Base-by-base conservation (phyloP, 2,329 filamentous ascomycete species). In the Fusarium tjaetaba region DNA sequence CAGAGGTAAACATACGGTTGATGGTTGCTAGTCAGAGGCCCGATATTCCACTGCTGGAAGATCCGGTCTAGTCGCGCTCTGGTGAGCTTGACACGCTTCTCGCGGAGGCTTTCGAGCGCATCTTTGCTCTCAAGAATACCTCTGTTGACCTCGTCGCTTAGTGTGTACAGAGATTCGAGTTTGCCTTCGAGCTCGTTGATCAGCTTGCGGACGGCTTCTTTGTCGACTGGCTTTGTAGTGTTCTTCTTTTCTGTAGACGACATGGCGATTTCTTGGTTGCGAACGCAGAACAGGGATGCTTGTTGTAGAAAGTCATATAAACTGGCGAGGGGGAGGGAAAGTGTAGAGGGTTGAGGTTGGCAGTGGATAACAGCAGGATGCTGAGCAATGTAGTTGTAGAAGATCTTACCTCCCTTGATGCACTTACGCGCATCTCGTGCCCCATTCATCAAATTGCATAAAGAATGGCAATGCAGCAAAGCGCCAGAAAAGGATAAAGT, bases 1-100 rank as follows among this genome's bases (percentile, higher is more conserved):
- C 11, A 39, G 26, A 10, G 30, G 13, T 4, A 18, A 18, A 68
- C 63, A 11, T 32, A 68, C 65, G 11, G 36, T 26, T 61, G 36
- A 24, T 67, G 43, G 30, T 20, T 52, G 36, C 14, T 68, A 7
- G 22, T 28, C 26, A 52, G 26, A 53, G 48, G 11, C 18, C 45
- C 46, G 22, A 68, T 30, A 22, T 68, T 52, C 64, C 55, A 59
- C 28, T 68, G 41, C 7, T 46, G 11, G 22, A 68, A 38, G 22
- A 68, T 46, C 32, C 48, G 30, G 20, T 53, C 42, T 4, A 68
- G n/a, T 16, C 38, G 63, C 11, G 26, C 32, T 24, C 30, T 68
- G 30, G 61, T 15, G 5, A 42, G 20, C 48, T 68, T 68, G 30
- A 32, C n/a, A 7, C 61, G 56, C 16, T 57, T 56, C 20, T 65